Conservation (phyloP, 345 rosid species). For the Anacardium occidentale region DNA sequence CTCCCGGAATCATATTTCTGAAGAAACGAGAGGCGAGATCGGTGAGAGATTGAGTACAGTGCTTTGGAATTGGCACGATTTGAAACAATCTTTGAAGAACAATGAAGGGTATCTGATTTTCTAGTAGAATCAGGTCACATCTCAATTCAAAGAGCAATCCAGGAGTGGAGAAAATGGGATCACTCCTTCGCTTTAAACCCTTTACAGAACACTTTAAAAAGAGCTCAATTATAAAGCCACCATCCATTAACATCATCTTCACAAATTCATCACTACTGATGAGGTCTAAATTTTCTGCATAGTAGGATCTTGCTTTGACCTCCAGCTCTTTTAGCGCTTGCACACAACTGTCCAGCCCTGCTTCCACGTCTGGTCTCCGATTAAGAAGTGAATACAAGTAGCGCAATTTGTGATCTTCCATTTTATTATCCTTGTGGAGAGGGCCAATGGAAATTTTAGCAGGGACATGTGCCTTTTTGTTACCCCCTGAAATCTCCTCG, state of each 20-base stretch:
- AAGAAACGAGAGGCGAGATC: conserved; percentile 50
- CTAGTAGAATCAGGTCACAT: conserved; percentile 42
- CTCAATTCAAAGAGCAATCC: conserved; percentile 47
- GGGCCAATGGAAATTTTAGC: conserved; percentile 47
- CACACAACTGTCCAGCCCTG: conserved; percentile 37
- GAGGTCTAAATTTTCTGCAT: neutral
- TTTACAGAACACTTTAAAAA: conserved; percentile 34
- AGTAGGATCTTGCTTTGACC: conserved; percentile 39
- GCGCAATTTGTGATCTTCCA: conserved; percentile 49
- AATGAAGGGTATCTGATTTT: conserved; percentile 59
- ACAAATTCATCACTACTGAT: conserved; percentile 32
- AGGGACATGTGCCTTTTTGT: conserved; percentile 26
- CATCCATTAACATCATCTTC: conserved; percentile 47
- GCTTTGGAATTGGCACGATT: conserved; percentile 36
- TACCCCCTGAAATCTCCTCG: neutral
- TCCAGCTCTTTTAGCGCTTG: conserved; percentile 38
- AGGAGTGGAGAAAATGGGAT: conserved; percentile 38
- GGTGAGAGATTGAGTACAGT: conserved; percentile 33
- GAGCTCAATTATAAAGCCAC: conserved; percentile 50
- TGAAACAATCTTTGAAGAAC: conserved; percentile 44
- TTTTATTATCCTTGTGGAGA: conserved; percentile 25
- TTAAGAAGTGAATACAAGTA: conserved; percentile 42
- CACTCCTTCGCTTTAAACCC: conserved; percentile 43
- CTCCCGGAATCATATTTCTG: conserved; percentile 47
- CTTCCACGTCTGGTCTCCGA: conserved; percentile 36